Percentiles rank a stretch among this genome's conserved stretches.
These are phyloP conservation scores for Eimeria mitis DNA, from an alignment of 169 alveolate genomes.

Conservation along the genomic window DNA sequence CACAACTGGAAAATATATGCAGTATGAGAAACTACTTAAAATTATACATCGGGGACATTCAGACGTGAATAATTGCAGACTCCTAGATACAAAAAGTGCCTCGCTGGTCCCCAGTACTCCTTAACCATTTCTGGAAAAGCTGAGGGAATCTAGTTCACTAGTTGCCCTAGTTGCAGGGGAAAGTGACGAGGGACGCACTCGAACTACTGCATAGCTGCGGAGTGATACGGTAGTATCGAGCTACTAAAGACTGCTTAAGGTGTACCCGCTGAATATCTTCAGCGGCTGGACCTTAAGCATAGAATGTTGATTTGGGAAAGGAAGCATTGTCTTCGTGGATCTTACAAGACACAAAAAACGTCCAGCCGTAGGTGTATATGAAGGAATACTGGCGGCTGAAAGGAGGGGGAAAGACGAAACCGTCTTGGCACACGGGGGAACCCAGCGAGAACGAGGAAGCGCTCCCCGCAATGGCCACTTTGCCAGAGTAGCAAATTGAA, in stretches of 20 bases:
- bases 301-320: neutral
- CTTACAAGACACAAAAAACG: neutral
- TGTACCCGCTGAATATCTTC: too few species aligned
- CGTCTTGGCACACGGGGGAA: neutral
- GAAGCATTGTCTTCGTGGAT: neutral
- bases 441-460: neutral
- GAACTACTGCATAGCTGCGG: neutral
- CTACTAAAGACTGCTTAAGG: neutral
- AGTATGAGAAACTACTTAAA: neutral
- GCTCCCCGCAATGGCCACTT: neutral
- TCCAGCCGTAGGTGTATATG: neutral
- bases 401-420: neutral
- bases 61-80: neutral
- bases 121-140: neutral
- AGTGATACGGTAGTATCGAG: neutral
- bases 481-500: neutral
- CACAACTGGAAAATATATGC: neutral
- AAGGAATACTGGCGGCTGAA: neutral
- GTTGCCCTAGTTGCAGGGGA: too few species aligned
- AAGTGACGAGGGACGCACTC: neutral
- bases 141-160: neutral
- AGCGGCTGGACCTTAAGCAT: neutral
- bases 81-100: neutral
- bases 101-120: neutral
- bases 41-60: neutral